Percentiles rank a stretch among this genome's conserved stretches.
Conservation (phyloP, 2,329 filamentous ascomycete genomes). For the Botrytis porri region DNA sequence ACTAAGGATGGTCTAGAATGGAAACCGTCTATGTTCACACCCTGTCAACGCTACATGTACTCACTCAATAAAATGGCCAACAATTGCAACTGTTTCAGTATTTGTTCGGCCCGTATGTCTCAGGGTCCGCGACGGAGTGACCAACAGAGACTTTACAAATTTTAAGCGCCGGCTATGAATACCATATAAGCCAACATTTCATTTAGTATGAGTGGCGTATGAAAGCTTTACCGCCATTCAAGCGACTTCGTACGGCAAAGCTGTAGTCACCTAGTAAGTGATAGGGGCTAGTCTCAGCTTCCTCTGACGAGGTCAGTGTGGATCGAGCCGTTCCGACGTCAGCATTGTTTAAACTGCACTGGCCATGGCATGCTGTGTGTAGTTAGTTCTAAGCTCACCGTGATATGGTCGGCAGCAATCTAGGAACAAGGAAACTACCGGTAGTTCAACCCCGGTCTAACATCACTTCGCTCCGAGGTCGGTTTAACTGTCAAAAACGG, state of each 20-base stretch:
- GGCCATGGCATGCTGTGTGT: background rate
- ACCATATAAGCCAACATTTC: background rate
- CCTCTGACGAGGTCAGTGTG: background rate
- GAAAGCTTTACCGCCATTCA: background rate
- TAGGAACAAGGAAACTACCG: background rate
- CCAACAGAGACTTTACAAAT: background rate
- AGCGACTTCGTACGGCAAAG: background rate
- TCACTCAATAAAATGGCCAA: background rate
- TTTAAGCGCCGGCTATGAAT: conserved; percentile 10
- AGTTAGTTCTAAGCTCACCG: background rate
- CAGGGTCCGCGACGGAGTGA: background rate
- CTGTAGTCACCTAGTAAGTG: background rate
- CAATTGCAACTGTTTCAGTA: background rate
- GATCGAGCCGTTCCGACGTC: conserved; percentile 1
- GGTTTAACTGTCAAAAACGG: background rate
- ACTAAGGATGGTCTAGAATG: background rate
- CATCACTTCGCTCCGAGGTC: background rate
- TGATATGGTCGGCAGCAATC: background rate
- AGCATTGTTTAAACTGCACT: background rate
- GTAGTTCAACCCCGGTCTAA: background rate
- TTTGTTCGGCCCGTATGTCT: background rate
- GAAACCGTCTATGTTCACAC: background rate
- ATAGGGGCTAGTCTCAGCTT: background rate
- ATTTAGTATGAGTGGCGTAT: background rate
- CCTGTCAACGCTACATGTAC: background rate